Base-by-base conservation (phyloP, 495 filamentous ascomycete species). In the Rhypophila decipiens region DNA sequence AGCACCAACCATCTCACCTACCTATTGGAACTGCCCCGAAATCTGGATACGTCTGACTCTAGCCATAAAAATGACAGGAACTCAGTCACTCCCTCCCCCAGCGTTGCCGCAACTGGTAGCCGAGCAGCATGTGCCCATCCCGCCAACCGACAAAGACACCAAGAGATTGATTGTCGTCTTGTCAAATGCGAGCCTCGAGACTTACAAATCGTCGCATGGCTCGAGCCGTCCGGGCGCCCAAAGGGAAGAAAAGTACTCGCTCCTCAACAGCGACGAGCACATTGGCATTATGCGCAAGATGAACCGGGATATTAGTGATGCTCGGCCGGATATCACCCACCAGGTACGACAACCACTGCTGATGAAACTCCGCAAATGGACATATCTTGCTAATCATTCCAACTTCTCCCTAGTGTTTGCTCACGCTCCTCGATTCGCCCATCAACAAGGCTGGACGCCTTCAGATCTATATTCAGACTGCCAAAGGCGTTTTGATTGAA, bases 261-360 rank as follows among this genome's bases (percentile, higher is more conserved):
- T 98, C 35, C 78, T 98, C 54, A 98, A 98, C 76, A 96, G 90
- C 64, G 93, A 98, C 57, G 93, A 98, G 70, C 93, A 98, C 63
- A 98, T 98, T 51, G 94, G 93, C 42, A 84, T 96, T 51, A 93
- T 97, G 88, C 85, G 94, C 61, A 98, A 96, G 77, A 96, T 96
- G 91, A 94, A 94, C 69, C 75, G 93, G 41, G 93, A 98, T 59
- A 98, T 98, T 57, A 96, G 90, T 61, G 93, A 98, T 63, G 93
- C 93, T 23, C 82, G 93, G 43, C 93, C 93, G 10, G 93, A 98
- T 69, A 98, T 98, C 46, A 91, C 94, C 17, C 93, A 98, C 63
- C 93, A 97, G 88, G 91, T 97, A 71, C 63, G 78, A 58, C 20
- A 19, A 39, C 9, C 49, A 44, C 33, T 38, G 42, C 47, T 60